Base-by-base conservation (phyloP, 495 filamentous ascomycete species). In the Xylaria intraflava region DNA sequence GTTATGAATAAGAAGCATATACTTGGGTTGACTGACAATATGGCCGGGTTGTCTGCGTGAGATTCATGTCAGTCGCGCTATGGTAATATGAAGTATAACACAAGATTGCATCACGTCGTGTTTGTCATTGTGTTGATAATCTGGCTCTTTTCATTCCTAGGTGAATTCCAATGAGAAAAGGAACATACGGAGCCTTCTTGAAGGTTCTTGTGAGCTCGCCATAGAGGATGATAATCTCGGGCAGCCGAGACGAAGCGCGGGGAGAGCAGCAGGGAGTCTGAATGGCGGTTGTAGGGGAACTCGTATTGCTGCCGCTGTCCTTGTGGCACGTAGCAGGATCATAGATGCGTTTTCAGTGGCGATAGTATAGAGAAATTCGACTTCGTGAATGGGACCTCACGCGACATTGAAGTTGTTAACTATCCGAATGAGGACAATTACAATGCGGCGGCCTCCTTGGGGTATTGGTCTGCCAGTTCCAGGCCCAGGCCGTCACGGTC, bases 1-100 rank as follows among this genome's bases (percentile, higher is more conserved):
- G n/a, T 14, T 12, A 42, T 30, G 30, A 46, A 16, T 20, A 12
- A 45, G 16, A 23, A 9, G 7, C 10, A 8, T 16, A 30, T 33
- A 14, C 8, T 26, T 5, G 43, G 22, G 17, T 42, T n/a, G 26
- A 69, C 74, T 57, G 69, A 89, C 85, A 89, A 87, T 50, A 89
- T 68, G 33, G 79, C 84, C 27, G 86, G 84, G 62, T 83, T 83
- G 38, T 77, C 85, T 88, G 55, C 7, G 36, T 29, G 39, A 10
- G 38, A 48, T 22, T 43, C 5, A 38, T 1, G 7, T 67, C 40
- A 68, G 60, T 40, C 12, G 20, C 19, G 1, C 9, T n/a, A 8
- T 22, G 16, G 30, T 2, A 30, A 16, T 29, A 31, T 12, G 6
- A 45, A 20, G n/a, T 38, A 38, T 33, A 44, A n/a, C n/a, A n/a